Base-by-base conservation (phyloP, 2,329 filamentous ascomycete genomes). In the Zymoseptoria pseudotritici region DNA sequence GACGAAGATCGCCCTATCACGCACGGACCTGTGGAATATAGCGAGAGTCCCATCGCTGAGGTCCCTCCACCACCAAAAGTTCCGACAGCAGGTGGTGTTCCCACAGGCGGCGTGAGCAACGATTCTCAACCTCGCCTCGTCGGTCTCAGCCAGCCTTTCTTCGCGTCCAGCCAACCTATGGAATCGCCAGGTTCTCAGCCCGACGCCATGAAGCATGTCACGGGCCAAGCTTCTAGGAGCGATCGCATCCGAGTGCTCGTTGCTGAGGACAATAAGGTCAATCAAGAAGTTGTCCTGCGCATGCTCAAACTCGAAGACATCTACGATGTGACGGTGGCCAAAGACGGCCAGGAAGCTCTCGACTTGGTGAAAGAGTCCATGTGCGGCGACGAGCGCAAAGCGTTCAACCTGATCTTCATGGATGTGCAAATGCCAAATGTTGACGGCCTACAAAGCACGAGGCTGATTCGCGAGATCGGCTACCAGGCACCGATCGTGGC, bases 381-480 rank as follows among this genome's bases (percentile, higher is more conserved):
- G 88, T 21, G 52, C 29, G 52, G 52, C 17, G 52, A 53, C 2
- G 52, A 31, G 8, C 52, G 19, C 29, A 24, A 31, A 29, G 52
- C 52, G 8, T 53, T 53, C 52, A 53, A 96, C 67, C 80, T 97
- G 21, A 93, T 97, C 64, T 94, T 96, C 71, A 97, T 96, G 92
- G 92, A 97, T 69, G 88, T 96, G 2, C 70, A 90, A 75, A 97
- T 97, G 92, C 92, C 92, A 3, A 95, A 94, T 63, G 82, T 97
- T 13, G 91, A 96, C 70, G 92, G 92, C 1, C 78, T 97, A 22
- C 88, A 96, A 72, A 92, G 88, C 53, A 96, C 92, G 0, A 83
- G 87, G 9, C 78, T 95, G 36, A 96, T 97, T 67, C 85, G 92
- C 6, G 80, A 91, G 71, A 89, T 93, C 78, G 92, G 92, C 1